A percentile compares a stretch with the other conserved stretches of the same genome.
These are phyloP conservation scores for Eucalyptus tenuipes DNA, from an alignment of 345 rosid genomes.

Conservation along the genomic window DNA sequence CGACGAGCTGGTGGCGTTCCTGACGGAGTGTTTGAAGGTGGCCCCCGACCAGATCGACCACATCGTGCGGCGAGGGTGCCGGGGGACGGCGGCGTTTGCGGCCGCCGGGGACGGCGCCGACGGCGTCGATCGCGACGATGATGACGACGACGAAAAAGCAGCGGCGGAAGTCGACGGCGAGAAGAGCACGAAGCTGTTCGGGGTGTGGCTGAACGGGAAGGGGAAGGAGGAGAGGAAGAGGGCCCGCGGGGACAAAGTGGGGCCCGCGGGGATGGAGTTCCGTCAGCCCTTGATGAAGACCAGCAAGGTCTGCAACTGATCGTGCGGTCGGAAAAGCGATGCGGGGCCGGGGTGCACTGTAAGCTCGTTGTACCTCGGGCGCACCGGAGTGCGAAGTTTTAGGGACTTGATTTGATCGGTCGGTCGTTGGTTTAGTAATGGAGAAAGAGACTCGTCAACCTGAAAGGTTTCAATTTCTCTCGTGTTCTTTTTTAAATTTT, in stretches of 20 bases:
- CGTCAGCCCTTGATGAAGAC: slow-evolving; percentile 35
- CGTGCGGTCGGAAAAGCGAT: not conserved
- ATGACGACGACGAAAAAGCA: not conserved
- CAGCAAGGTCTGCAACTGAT: slow-evolving; percentile 65
- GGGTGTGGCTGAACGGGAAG: slow-evolving; percentile 59
- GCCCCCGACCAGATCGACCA: slow-evolving; percentile 56
- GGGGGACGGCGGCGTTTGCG: slow-evolving; percentile 1
- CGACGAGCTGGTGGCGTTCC: slow-evolving; percentile 55
- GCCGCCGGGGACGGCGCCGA: not conserved
- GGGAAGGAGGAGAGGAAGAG: slow-evolving; percentile 32
- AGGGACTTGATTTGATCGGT: not conserved
- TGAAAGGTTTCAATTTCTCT: not conserved
- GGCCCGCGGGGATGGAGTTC: slow-evolving; percentile 34
- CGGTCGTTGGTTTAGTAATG: not conserved
- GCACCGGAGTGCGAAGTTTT: not conserved
- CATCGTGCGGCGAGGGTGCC: slow-evolving; percentile 41
- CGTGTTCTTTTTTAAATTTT: not conserved
- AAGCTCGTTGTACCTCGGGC: not conserved
- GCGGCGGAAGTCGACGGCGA: slow-evolving; percentile 9
- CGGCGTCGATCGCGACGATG: not conserved
- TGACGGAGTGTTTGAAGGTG: slow-evolving; percentile 50
- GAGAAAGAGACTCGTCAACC: not conserved
- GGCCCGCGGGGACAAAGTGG: slow-evolving; percentile 45
- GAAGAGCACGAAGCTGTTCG: slow-evolving; percentile 60
- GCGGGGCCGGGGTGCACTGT: not conserved